Base-by-base conservation (phyloP, 768 basidiomycete genomes). In the Pisolithus microcarpus region DNA sequence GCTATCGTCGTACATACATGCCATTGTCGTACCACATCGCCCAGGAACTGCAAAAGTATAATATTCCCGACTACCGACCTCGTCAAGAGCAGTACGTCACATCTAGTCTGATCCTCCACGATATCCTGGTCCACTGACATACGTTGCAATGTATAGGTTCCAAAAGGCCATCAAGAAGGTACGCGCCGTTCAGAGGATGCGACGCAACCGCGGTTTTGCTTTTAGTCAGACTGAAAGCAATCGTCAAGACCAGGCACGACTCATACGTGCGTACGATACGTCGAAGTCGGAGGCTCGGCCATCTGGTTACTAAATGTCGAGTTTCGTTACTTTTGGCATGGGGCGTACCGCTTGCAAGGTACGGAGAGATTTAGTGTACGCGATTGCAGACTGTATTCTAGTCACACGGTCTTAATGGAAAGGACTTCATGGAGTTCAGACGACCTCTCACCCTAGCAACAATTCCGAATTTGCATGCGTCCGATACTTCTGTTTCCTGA, bases 91-190 rank as follows among this genome's bases (percentile, higher is more conserved):
- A 98, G 86, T 97, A 59, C 58, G 84, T 79, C 31, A 16, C 24
- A 39, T 45, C 54, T 48, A 45, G 40, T 36, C 26, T 38, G 46
- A 11, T 7, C 43, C 48, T 31, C 13, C 24, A 16, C 13, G 2
- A 19, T 43, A 7, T 43, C 15, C 42, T 23, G 7, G 15, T 3
- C 43, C n/a, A 45, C 50, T 24, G 21, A 38, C 9, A 18, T 47
- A 15, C 38, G 10, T 38, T 30, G 28, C 37, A 23, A 34, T 51
- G 10, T n/a, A 6, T 52, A 94, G 91, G 68, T 96, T 96, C 72
- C 93, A 97, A 69, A 96, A 97, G 66, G 96, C 96, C 15, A 99
- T 99, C 77, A 98, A 97, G 70, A 99, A 99, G 67, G 96, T 99
- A 11, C 83, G 96, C n/a, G 96, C 96, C 0, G 90, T 93, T 2